Evolutionary conservation across 148 eudicot genomes (phyloP), one percentile per base, ranked within the genome.

Genomic region (Tetragonia tetragonoides): DNA sequence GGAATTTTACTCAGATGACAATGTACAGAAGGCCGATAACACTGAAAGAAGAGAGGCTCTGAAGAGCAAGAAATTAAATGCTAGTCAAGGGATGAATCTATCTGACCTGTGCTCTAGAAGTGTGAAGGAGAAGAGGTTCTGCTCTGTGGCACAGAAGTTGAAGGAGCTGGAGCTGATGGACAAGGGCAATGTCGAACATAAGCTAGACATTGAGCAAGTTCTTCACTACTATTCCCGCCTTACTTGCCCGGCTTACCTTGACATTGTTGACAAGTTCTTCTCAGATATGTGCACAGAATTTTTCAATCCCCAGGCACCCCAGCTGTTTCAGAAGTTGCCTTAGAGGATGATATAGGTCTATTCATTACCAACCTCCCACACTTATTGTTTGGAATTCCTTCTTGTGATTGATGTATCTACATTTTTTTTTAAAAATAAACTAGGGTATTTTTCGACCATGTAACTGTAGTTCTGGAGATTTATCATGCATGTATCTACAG

Each of bases 201-300:
- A 83, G 74, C 34, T 79, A 56, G 96, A 91, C 72, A 75, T 87
- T 20, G 89, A 89, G 79, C 91, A 91, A 68, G 87, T 80, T 69
- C 82, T 89, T 57, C 89, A 87, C 60, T 88, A 86, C 81, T 91
- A 91, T 53, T 85, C 93, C 5, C 75, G 81, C 7, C 87, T 91
- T 11, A 88, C 85, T 24, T 82, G 88, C 69, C 91, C 96, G 1
- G 81, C 86, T 57, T 91, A 84, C 24, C 68, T 90, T 15, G 91
- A 88, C 14, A 87, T 91, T 72, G 86, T 89, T 21, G 96, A 91
- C 70, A 88, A 80, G 79, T 87, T 89, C 73, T 86, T 89, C 80
- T 78, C 65, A 54, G 87, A 89, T 41, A 82, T 91, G 76, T 84
- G 84, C 57, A 34, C 80, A 8, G 93, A 90, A 7, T 76, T 89